phyloP scores from a whole-genome alignment of 345 rosid species.

The Xanthoceras sorbifolium region DNA sequence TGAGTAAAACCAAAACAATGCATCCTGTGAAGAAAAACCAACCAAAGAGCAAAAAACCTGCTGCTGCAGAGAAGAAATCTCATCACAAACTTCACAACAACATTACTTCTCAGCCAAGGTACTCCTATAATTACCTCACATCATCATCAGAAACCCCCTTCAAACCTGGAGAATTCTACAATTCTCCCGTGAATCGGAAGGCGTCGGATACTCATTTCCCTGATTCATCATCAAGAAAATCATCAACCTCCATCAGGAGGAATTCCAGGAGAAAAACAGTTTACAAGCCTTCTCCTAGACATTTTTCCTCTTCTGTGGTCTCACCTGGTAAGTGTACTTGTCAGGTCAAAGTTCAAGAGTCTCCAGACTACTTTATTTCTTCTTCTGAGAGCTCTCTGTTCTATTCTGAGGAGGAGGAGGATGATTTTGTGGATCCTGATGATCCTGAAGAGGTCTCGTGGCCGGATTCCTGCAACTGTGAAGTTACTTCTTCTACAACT shows the following conservation, averaged over 20 bases:
- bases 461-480: slow-evolving; percentile 31
- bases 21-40: slow-evolving; percentile 16
- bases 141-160: slow-evolving; percentile 36
- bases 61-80: slow-evolving; percentile 33
- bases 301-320: slow-evolving; percentile 30
- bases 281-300: slow-evolving; percentile 57
- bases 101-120: slow-evolving; percentile 39
- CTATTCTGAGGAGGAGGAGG: slow-evolving; percentile 37
- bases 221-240: slow-evolving; percentile 39
- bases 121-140: slow-evolving; percentile 39
- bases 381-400: slow-evolving; percentile 36
- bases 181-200: slow-evolving; percentile 23
- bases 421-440: slow-evolving; percentile 19
- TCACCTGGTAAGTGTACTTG: slow-evolving; percentile 17
- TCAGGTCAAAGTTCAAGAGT: slow-evolving; percentile 17
- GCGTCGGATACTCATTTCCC: slow-evolving; percentile 34
- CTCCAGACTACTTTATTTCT: slow-evolving; percentile 25
- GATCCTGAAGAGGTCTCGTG: slow-evolving; percentile 18
- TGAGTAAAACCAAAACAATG: slow-evolving; percentile 40
- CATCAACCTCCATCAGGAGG: slow-evolving; percentile 29
- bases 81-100: slow-evolving; percentile 28
- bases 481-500: slow-evolving; percentile 33
- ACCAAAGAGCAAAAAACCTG: slow-evolving; percentile 7
- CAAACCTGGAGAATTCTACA: slow-evolving; percentile 12
- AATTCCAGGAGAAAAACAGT: slow-evolving; percentile 46